phyloP scores from a whole-genome alignment of 495 filamentous ascomycete genomes.

The Penicillium paradoxum region DNA sequence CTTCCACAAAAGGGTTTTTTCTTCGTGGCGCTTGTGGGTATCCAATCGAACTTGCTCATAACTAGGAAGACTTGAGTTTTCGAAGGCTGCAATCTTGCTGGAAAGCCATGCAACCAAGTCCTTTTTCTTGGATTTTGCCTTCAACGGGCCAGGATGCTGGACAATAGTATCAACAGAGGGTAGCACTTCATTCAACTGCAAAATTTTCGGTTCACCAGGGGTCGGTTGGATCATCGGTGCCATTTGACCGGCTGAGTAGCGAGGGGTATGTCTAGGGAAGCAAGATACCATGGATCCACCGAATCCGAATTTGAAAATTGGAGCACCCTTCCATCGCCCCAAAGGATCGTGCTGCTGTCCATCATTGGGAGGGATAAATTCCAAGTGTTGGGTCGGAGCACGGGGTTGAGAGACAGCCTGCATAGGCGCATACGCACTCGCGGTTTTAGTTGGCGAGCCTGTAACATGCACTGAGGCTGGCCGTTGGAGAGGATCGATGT shows the following conservation, averaged over 20 bases:
- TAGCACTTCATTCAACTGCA: slow-evolving; percentile 62
- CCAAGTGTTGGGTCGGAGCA: slow-evolving; percentile 41
- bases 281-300: slow-evolving; percentile 77
- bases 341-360: slow-evolving; percentile 75
- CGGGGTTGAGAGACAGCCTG: slow-evolving; percentile 26
- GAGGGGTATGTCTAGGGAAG: slow-evolving; percentile 83
- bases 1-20: slow-evolving; percentile 86
- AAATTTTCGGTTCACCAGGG: slow-evolving; percentile 77
- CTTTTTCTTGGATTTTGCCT: slow-evolving; percentile 90
- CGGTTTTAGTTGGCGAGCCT: slow-evolving; percentile 42
- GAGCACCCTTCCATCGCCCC: slow-evolving; percentile 83
- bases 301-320: slow-evolving; percentile 82
- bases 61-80: slow-evolving; percentile 51
- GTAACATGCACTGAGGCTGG: slow-evolving; percentile 65
- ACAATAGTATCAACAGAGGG: slow-evolving; percentile 64
- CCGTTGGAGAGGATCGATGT: slow-evolving; percentile 53
- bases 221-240: slow-evolving; percentile 75
- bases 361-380: slow-evolving; percentile 65
- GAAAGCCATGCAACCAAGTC: slow-evolving; percentile 80
- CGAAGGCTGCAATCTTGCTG: slow-evolving; percentile 64
- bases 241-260: slow-evolving; percentile 69
- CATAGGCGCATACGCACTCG: slow-evolving; percentile 32
- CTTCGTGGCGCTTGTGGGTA: slow-evolving; percentile 65
- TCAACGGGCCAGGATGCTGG: slow-evolving; percentile 86
- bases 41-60: slow-evolving; percentile 47